These are phyloP conservation scores for Pezicula carpinea DNA, from an alignment of 2,329 filamentous ascomycete genomes.

Conservation along the genomic window DNA sequence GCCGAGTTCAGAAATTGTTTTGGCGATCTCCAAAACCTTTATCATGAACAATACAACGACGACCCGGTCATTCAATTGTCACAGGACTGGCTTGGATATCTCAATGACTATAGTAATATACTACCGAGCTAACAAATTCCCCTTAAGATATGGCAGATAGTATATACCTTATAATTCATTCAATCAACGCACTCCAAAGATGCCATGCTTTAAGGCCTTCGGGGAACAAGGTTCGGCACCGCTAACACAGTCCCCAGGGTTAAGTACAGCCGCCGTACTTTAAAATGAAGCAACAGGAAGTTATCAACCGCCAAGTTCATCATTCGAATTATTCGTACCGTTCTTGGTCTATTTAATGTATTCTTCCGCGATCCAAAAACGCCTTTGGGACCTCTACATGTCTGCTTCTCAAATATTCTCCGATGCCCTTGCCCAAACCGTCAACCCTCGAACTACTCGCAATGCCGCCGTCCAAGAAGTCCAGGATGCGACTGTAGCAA, in stretches of 20 bases:
- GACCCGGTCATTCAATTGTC: slow-evolving; percentile 27
- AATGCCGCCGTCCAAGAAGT: neutral
- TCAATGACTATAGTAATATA: slow-evolving; percentile 3
- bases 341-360: slow-evolving; percentile 2
- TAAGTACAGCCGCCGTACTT: no score
- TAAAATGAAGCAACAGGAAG: no score
- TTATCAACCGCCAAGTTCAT: no score
- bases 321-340: no score
- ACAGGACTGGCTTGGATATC: slow-evolving; percentile 28
- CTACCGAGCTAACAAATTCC: neutral
- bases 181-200: no score
- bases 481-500: slow-evolving; percentile 3
- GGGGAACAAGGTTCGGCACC: no score
- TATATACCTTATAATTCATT: no score
- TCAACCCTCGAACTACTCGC: slow-evolving; percentile 8
- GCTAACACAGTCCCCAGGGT: no score
- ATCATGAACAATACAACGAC: slow-evolving; percentile 23
- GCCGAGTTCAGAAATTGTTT: slow-evolving; percentile 35
- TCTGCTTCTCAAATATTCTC: slow-evolving; percentile 13
- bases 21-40: slow-evolving; percentile 21
- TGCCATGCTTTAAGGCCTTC: no score
- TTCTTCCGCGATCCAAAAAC: slow-evolving; percentile 6
- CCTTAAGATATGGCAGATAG: no score
- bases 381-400: slow-evolving; percentile 13
- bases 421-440: slow-evolving; percentile 14